Evolutionary conservation across 2,329 filamentous ascomycete species (phyloP).

Genomic region (Colletotrichum sp.): DNA sequence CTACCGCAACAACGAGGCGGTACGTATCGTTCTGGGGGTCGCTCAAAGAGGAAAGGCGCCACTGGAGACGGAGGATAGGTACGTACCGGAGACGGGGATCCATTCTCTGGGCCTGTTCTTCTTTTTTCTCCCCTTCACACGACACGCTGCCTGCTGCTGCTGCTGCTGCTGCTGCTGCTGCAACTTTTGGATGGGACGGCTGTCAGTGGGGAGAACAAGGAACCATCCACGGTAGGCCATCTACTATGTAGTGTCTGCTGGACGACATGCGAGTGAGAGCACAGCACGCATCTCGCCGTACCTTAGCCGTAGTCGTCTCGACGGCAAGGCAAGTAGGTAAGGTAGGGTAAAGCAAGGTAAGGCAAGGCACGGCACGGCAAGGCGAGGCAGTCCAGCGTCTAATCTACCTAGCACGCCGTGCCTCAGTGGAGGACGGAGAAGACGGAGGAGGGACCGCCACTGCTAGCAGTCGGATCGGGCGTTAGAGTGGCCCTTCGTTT

Average conservation of each 20-base stretch:
- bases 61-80: neutral
- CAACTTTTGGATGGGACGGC: neutral
- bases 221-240: neutral
- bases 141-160: neutral
- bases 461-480: constrained; percentile 1
- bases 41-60: neutral
- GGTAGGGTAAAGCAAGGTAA: neutral
- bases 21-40: neutral
- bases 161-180: neutral
- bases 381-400: neutral
- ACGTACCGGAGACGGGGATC: neutral
- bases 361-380: neutral
- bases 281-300: neutral
- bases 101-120: neutral
- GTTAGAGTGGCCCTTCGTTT: neutral
- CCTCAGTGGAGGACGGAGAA: neutral
- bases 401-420: neutral
- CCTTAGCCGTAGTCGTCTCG: neutral
- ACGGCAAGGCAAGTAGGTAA: neutral
- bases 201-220: neutral
- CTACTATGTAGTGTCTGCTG: neutral
- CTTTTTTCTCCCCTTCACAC: neutral
- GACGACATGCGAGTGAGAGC: neutral
- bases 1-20: neutral
- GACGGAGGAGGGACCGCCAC: neutral